Evolutionary conservation across 495 filamentous ascomycete species (phyloP).

Genomic region (Aspergillus nanangensis): DNA sequence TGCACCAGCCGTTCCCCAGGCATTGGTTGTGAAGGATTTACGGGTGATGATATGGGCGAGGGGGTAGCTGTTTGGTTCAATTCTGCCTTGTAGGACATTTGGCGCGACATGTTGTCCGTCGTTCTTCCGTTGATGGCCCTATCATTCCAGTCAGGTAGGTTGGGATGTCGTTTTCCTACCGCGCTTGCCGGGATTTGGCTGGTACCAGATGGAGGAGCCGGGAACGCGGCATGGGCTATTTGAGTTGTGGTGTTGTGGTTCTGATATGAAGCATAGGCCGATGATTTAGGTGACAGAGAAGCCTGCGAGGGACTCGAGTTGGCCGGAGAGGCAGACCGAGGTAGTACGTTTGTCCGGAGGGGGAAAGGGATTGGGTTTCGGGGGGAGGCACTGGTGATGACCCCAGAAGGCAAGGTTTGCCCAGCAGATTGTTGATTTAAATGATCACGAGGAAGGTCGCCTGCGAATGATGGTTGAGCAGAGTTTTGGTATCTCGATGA

Average conservation of each 20-base stretch:
- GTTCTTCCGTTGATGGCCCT: constrained; percentile 16
- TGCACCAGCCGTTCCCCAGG: constrained; percentile 29
- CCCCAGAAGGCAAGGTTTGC: constrained; percentile 18
- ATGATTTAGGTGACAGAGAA: constrained; percentile 27
- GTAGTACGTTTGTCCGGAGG: constrained; percentile 30
- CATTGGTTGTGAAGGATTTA: constrained; percentile 27
- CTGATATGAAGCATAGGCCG: constrained; percentile 18
- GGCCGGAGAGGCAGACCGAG: constrained; percentile 18
- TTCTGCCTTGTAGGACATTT: constrained; percentile 22
- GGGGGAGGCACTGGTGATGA: constrained; percentile 20
- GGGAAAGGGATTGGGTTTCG: constrained; percentile 30
- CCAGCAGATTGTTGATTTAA: constrained; percentile 27
- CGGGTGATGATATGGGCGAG: constrained; percentile 23
- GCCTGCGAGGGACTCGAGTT: constrained; percentile 25
- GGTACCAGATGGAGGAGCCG: constrained; percentile 22
- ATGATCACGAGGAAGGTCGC: constrained; percentile 28
- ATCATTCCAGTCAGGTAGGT: constrained; percentile 13
- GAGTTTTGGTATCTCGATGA: constrained; percentile 14
- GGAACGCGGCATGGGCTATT: constrained; percentile 31
- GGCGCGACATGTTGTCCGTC: constrained; percentile 17
- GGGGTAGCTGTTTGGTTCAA: constrained; percentile 30
- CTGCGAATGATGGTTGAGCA: constrained; percentile 8
- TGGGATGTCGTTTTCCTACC: constrained; percentile 6
- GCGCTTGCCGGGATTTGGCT: constrained; percentile 13
- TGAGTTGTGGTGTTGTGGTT: constrained; percentile 18